phyloP scores from a whole-genome alignment of 805 yeast genomes.

The Cyberlindnera samutprakarnensis region DNA sequence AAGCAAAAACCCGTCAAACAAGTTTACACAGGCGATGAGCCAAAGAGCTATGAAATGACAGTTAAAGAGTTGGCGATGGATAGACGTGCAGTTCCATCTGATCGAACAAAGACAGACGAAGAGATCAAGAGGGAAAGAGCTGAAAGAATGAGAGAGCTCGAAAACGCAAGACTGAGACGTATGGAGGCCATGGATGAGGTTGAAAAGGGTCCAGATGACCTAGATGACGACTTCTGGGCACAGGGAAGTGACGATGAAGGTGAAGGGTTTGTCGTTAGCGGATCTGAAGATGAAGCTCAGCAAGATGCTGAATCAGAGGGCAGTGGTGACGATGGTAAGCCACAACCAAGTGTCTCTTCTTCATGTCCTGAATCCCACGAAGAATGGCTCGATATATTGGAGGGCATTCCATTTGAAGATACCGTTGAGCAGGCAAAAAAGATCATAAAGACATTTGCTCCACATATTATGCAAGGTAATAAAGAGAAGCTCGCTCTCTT shows the following conservation, averaged over 20 bases:
- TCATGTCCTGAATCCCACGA: conserved; percentile 44
- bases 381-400: conserved; percentile 32
- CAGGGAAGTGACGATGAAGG: conserved; percentile 42
- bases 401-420: conserved; percentile 29
- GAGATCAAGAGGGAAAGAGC: conserved; percentile 55
- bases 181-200: conserved; percentile 57
- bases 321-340: conserved; percentile 8
- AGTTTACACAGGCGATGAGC: conserved; percentile 27
- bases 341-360: conserved; percentile 10
- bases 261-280: conserved; percentile 35
- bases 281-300: conserved; percentile 14
- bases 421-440: conserved; percentile 43
- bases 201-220: conserved; percentile 58
- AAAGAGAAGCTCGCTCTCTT: conserved; percentile 63
- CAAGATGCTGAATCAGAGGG: conserved; percentile 24
- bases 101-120: conserved; percentile 72
- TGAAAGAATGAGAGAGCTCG: conserved; percentile 53
- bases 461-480: conserved; percentile 75
- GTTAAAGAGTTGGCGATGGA: conserved; percentile 63
- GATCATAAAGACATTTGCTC: conserved; percentile 57
- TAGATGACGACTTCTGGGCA: conserved; percentile 63
- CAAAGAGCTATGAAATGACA: conserved; percentile 52
- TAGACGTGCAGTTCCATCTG: conserved; percentile 73
- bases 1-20: conserved; percentile 22
- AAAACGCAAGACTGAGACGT: conserved; percentile 61